Conservation (phyloP, 2,329 filamentous ascomycete genomes). For the Fusarium succisae region DNA sequence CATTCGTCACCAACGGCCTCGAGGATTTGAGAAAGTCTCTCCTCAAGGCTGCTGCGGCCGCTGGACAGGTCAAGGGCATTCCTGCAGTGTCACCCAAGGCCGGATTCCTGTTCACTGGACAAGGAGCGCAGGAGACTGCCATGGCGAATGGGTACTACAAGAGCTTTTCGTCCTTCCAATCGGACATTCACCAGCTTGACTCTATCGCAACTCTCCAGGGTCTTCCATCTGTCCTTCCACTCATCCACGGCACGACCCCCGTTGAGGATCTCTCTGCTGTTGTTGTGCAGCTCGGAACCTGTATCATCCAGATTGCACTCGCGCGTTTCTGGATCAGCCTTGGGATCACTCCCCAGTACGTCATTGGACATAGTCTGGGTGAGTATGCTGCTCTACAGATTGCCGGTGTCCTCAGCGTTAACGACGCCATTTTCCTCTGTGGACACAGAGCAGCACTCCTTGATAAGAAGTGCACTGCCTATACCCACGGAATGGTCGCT, state of each 20-base stretch:
- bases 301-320: neutral
- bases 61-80: neutral
- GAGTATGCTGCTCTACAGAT: conserved; percentile 59
- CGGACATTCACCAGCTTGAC: neutral
- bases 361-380: conserved; percentile 57
- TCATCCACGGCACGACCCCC: neutral
- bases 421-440: conserved; percentile 69
- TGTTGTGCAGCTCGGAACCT: neutral
- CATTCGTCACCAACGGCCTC: neutral
- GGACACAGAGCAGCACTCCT: conserved; percentile 48
- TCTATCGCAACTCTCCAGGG: neutral
- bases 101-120: neutral
- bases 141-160: neutral
- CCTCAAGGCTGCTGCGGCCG: rapidly evolving
- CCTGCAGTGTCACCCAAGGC: neutral
- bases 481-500: conserved; percentile 22
- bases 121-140: neutral
- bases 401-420: conserved; percentile 70
- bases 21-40: neutral
- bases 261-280: neutral
- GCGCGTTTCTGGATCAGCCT: conserved; percentile 49
- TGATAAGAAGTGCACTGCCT: neutral
- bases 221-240: neutral
- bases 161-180: neutral
- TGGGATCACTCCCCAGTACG: conserved; percentile 53